Evolutionary conservation across 1,284 basidiomycete genomes (phyloP).

Genomic region (Nidula niveotomentosa): DNA sequence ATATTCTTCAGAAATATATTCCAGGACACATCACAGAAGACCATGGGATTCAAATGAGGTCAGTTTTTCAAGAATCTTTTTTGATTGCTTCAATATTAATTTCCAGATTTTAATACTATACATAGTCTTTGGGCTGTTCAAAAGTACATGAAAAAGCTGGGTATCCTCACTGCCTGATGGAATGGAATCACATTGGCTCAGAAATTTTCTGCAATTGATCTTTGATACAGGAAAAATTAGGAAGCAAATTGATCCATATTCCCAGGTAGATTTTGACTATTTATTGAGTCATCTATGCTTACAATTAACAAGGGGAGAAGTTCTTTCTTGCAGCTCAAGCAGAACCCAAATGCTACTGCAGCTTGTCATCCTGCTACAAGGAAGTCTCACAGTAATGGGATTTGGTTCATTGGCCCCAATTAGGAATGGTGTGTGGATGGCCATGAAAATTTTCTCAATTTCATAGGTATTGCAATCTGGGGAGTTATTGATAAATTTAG

Average conservation of each 20-base stretch:
- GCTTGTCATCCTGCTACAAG: slow-evolving; percentile 14
- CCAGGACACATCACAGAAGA: too few species aligned
- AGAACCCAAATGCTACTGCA: slow-evolving; percentile 8
- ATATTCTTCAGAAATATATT: too few species aligned
- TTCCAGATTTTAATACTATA: too few species aligned
- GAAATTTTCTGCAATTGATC: background rate
- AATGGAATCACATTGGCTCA: background rate
- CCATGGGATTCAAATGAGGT: too few species aligned
- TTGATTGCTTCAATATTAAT: too few species aligned
- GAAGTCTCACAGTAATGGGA: slow-evolving; percentile 15
- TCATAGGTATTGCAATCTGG: too few species aligned
- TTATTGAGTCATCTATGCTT: background rate
- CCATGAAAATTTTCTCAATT: slow-evolving; percentile 24
- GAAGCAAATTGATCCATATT: too few species aligned
- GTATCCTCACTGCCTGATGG: background rate
- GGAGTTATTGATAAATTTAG: slow-evolving; percentile 20
- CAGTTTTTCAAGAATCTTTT: too few species aligned
- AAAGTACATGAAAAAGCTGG: background rate
- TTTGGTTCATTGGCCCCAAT: slow-evolving; percentile 21
- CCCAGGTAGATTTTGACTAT: slow-evolving; percentile 1
- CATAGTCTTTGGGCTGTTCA: background rate
- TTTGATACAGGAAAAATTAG: background rate
- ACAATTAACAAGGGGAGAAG: slow-evolving; percentile 7
- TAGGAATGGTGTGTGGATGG: slow-evolving; percentile 26
- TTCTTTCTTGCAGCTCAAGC: slow-evolving; percentile 7